Conservation (phyloP, 768 basidiomycete species). For the Pleurotus salmoneostramineus region DNA sequence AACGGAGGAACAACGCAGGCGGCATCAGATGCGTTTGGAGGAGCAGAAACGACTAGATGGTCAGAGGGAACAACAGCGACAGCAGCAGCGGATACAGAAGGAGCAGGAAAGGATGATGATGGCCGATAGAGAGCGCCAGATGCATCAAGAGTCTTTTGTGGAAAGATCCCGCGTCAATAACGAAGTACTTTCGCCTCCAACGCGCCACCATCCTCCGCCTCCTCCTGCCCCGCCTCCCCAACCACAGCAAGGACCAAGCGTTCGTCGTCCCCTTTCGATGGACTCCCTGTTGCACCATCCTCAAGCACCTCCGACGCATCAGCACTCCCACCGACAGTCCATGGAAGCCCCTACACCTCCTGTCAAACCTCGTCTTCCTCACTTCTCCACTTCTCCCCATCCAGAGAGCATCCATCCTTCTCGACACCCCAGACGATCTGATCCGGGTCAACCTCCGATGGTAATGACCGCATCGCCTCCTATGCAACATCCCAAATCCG, state of each 20-base stretch:
- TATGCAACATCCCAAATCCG: not conserved
- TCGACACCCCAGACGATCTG: slow-evolving; percentile 1
- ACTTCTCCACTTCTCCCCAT: not conserved
- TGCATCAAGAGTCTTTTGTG: not conserved
- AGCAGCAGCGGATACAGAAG: slow-evolving; percentile 21
- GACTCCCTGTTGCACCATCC: slow-evolving; percentile 1
- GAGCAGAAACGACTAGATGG: slow-evolving; percentile 13
- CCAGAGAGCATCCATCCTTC: not conserved
- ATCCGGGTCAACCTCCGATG: not conserved
- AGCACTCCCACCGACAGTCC: not conserved
- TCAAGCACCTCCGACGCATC: not conserved
- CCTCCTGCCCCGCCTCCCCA: not conserved
- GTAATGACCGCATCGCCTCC: not conserved
- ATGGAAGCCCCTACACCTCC: not conserved
- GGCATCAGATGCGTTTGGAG: slow-evolving; percentile 15
- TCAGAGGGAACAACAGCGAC: slow-evolving; percentile 18
- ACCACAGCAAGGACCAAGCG: not conserved
- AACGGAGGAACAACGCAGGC: slow-evolving; percentile 16
- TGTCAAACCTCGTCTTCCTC: not conserved
- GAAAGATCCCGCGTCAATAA: not conserved
- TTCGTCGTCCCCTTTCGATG: slow-evolving; percentile 4
- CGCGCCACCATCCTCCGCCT: not conserved
- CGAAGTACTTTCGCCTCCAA: not conserved
- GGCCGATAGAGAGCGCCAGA: slow-evolving; percentile 8
- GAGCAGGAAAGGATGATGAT: slow-evolving; percentile 22